These are phyloP conservation scores for Endogone sp. DNA, from an alignment of 192 early-diverging fungal species.

Conservation along the genomic window DNA sequence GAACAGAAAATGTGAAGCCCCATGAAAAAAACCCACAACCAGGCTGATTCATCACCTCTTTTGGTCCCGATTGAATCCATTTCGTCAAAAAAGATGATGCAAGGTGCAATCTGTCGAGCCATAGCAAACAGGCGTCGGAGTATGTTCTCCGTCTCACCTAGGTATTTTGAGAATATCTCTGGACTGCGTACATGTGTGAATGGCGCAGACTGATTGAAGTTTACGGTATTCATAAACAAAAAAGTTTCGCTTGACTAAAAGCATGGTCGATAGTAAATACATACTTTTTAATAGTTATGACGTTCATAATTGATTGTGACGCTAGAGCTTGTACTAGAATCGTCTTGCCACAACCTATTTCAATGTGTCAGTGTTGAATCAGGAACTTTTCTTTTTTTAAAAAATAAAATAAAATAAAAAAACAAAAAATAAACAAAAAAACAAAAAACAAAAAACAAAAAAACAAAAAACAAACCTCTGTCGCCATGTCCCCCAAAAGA, in stretches of 20 bases:
- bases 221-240: not conserved
- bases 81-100: constrained; percentile 92
- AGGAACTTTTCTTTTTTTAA: too few relatives aligned
- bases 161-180: constrained; percentile 93
- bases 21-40: not conserved
- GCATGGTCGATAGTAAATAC: too few relatives aligned
- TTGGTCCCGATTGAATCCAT: constrained; percentile 88
- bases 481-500: not conserved
- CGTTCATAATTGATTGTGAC: constrained; percentile 73
- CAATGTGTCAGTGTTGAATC: not conserved
- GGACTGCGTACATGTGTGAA: constrained; percentile 33
- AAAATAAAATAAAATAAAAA: too few relatives aligned
- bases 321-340: constrained; percentile 76
- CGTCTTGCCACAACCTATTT: constrained; percentile 88
- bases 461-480: too few relatives aligned
- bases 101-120: constrained; percentile 84
- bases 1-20: not conserved
- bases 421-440: too few relatives aligned
- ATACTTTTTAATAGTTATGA: constrained; percentile 82
- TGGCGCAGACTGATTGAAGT: not conserved
- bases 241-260: too few relatives aligned
- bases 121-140: constrained; percentile 79
- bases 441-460: too few relatives aligned
- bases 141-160: constrained; percentile 86
- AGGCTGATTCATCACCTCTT: constrained; percentile 44